Base-by-base conservation (phyloP, 129 eudicot species). In the Flaveria sonorensis region DNA sequence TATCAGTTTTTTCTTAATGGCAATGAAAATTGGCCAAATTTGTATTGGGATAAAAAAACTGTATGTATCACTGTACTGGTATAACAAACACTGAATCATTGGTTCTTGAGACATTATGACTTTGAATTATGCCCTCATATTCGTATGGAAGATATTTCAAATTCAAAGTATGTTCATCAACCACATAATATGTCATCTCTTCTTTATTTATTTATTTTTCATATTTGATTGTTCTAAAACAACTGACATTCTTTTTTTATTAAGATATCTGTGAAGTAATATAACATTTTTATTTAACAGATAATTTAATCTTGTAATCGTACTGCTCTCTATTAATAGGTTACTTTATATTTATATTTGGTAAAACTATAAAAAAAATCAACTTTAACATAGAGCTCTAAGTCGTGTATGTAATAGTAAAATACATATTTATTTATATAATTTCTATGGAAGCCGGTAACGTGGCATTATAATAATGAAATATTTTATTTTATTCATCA, bases 41-140 rank as follows among this genome's bases (percentile, higher is more conserved):
- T 40, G 5, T 9, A 23, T 10, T 2, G 21, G 19, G 5, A 32
- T 32, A 32, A 42, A 69, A 64, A 20, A 4, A 61, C 18, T 46
- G 14, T 14, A 13, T 76, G 39, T 39, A 51, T 50, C 52, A 76
- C 52, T 51, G 55, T 62, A 76, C 43, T 12, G 48, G 40, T 32
- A 42, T 26, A n/a, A n/a, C n/a, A n/a, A n/a, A 21, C 43, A 66
- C 36, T 66, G 74, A 76, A 66, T 36, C 28, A 65, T 53, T 66
- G 74, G 52, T 76, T 76, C 66, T 32, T 65, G 79, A 64, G 55
- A 18, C 51, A 64, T 47, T 10, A 76, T 63, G 53, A 28, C 74
- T 51, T 76, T 66, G 20, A 66, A 32, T 65, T 66, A 24, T 32
- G 46, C 73, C 80, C 80, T 66, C 74, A 66, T 50, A 52, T 74